Evolutionary conservation across 2,329 filamentous ascomycete genomes (phyloP).

Genomic region (Fusarium equiseti): DNA sequence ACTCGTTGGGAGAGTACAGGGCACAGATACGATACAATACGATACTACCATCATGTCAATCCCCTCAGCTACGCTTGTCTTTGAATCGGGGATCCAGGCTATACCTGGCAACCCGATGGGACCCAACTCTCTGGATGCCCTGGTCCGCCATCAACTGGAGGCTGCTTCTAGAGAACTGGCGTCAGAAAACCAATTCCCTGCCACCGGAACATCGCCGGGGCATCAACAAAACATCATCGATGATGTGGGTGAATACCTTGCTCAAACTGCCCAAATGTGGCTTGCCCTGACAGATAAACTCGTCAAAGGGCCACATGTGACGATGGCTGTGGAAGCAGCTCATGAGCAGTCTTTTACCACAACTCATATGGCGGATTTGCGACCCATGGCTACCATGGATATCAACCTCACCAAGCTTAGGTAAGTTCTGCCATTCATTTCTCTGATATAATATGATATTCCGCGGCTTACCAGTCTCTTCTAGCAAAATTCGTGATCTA

Average conservation of each 20-base stretch:
- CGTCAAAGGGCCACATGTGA: conserved; percentile 51
- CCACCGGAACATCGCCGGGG: conserved; percentile 17
- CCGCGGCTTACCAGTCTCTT: conserved; percentile 25
- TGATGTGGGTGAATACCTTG: conserved; percentile 54
- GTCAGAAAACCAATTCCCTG: conserved; percentile 27
- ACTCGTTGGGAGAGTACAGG: conserved; percentile 18
- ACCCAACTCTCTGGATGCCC: conserved; percentile 43
- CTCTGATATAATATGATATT: neutral
- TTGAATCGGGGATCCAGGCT: conserved; percentile 48
- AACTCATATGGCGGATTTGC: conserved; percentile 48
- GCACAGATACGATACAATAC: conserved; percentile 8
- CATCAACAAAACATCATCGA: conserved; percentile 48
- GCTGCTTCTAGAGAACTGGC: conserved; percentile 43
- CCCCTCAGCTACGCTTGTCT: conserved; percentile 46
- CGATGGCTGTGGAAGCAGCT: conserved; percentile 45
- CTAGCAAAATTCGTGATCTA: conserved; percentile 53
- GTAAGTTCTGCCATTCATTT: conserved; percentile 43
- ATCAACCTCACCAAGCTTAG: conserved; percentile 51
- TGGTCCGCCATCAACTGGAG: conserved; percentile 49
- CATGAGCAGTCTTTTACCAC: conserved; percentile 45
- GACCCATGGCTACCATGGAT: conserved; percentile 49
- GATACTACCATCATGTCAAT: conserved; percentile 44
- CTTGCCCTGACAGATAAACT: conserved; percentile 52
- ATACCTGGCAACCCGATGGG: conserved; percentile 29
- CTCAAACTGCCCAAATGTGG: conserved; percentile 52